A percentile compares a stretch with the other conserved stretches of the same genome.
Conservation (phyloP, 2,329 filamentous ascomycete genomes). For the Ceratocystis albifundus region DNA sequence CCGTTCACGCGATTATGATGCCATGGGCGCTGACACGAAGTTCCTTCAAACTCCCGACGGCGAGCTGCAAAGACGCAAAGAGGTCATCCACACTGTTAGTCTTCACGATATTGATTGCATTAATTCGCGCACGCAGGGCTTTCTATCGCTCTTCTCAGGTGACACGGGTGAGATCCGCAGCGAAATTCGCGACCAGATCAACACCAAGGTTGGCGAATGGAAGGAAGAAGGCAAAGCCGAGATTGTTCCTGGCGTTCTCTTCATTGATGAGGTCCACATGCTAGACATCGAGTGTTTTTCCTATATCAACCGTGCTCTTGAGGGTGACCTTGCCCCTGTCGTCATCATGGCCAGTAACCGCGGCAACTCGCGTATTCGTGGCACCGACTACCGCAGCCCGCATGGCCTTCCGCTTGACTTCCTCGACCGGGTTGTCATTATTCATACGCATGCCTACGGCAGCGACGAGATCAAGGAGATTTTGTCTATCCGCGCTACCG, state of each 20-base stretch:
- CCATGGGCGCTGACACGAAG: conserved; percentile 96
- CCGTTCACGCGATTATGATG: conserved; percentile 92
- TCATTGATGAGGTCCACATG: conserved; percentile 99
- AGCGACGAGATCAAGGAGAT: conserved; percentile 85
- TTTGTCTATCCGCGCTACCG: conserved; percentile 78
- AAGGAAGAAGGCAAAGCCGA: conserved; percentile 98
- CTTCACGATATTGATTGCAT: conserved; percentile 99
- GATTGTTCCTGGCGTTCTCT: conserved; percentile 91
- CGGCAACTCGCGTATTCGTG: conserved; percentile 79
- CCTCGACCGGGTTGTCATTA: conserved; percentile 88
- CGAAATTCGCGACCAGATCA: conserved; percentile 96
- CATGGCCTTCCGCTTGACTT: conserved; percentile 94
- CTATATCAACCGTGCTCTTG: conserved; percentile 92
- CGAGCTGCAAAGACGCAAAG: conserved; percentile 91
- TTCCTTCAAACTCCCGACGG: conserved; percentile 96
- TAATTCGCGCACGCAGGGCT: conserved; percentile 97
- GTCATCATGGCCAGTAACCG: conserved; percentile 99
- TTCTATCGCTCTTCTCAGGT: conserved; percentile 90
- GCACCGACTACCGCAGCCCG: conserved; percentile 84
- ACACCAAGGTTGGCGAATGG: conserved; percentile 98
- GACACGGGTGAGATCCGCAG: conserved; percentile 96
- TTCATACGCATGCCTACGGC: conserved; percentile 79
- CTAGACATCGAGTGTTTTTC: conserved; percentile 98
- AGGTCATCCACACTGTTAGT: conserved; percentile 92
- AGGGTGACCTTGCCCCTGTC: conserved; percentile 87